Conservation (phyloP, 2,329 filamentous ascomycete genomes). For the Penicillium olsonii region DNA sequence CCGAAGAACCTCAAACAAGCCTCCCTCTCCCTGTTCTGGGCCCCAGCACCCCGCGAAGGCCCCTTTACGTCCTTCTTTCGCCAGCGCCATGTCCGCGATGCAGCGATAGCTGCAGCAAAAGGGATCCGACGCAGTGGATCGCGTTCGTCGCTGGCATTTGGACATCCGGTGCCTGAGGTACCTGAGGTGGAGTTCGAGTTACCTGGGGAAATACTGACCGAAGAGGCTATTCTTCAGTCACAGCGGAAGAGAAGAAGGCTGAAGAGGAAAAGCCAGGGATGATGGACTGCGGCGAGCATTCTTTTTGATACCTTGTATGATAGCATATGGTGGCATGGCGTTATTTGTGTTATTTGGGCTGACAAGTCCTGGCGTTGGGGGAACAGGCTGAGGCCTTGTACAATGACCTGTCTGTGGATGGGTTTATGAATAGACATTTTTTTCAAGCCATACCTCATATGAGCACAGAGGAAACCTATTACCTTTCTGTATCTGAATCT, state of each 20-base stretch:
- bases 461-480: not conserved
- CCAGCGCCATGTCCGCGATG: conserved; percentile 76
- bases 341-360: not conserved
- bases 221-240: conserved; percentile 44
- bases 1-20: conserved; percentile 16
- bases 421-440: not conserved
- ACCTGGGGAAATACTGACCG: conserved; percentile 60
- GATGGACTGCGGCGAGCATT: conserved; percentile 1
- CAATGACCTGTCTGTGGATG: not conserved
- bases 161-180: conserved; percentile 74
- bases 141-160: conserved; percentile 69
- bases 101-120: conserved; percentile 61
- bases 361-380: not conserved
- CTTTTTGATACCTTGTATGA: not conserved
- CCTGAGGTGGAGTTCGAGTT: conserved; percentile 71
- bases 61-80: conserved; percentile 86
- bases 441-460: not conserved
- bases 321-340: not conserved
- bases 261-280: conserved; percentile 32
- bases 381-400: not conserved
- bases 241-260: conserved; percentile 41
- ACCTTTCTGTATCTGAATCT: not conserved
- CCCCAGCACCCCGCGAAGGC: conserved; percentile 43
- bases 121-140: conserved; percentile 65
- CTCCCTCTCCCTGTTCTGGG: conserved; percentile 17